Percentiles rank a stretch among this genome's conserved stretches.
Conservation (phyloP, 768 basidiomycete genomes). For the Boletus rufocinnamomeus region DNA sequence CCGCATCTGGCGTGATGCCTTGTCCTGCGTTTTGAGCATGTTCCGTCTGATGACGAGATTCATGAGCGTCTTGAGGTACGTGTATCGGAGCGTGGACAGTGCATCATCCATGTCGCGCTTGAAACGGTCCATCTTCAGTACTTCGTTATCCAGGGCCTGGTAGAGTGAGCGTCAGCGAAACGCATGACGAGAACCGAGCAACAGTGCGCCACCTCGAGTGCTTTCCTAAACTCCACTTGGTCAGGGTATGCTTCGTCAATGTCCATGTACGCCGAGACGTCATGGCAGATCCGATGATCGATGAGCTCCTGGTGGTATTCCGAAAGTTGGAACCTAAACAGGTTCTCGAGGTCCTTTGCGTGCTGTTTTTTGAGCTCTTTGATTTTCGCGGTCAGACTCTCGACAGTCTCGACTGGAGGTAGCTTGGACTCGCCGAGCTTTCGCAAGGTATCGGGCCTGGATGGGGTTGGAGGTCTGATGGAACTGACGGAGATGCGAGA, state of each 20-base stretch:
- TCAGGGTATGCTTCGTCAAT: slow-evolving; percentile 28
- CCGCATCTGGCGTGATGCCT: slow-evolving; percentile 23
- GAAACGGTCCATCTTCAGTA: slow-evolving; percentile 22
- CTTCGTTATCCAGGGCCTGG: slow-evolving; percentile 24
- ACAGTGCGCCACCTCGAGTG: slow-evolving; percentile 21
- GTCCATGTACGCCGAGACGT: slow-evolving; percentile 31
- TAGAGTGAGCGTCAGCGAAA: neutral
- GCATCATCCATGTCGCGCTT: slow-evolving; percentile 32
- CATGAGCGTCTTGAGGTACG: slow-evolving; percentile 29
- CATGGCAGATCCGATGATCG: slow-evolving; percentile 28
- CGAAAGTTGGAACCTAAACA: slow-evolving; percentile 32
- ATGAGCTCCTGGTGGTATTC: slow-evolving; percentile 37
- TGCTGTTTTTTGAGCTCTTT: slow-evolving; percentile 33
- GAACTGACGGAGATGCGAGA: neutral
- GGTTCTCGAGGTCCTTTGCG: slow-evolving; percentile 31
- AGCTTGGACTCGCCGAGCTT: slow-evolving; percentile 22
- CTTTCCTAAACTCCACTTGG: slow-evolving; percentile 30
- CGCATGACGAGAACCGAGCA: too few relatives aligned
- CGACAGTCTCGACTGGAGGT: slow-evolving; percentile 27
- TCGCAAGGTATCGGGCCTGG: slow-evolving; percentile 24
- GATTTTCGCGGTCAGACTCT: slow-evolving; percentile 32
- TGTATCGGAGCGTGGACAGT: slow-evolving; percentile 33
- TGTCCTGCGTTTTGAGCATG: slow-evolving; percentile 22
- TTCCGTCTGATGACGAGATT: slow-evolving; percentile 20
- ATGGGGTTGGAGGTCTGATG: neutral